phyloP scores from a whole-genome alignment of 306 rosid genomes.

The Medicago arabica region DNA sequence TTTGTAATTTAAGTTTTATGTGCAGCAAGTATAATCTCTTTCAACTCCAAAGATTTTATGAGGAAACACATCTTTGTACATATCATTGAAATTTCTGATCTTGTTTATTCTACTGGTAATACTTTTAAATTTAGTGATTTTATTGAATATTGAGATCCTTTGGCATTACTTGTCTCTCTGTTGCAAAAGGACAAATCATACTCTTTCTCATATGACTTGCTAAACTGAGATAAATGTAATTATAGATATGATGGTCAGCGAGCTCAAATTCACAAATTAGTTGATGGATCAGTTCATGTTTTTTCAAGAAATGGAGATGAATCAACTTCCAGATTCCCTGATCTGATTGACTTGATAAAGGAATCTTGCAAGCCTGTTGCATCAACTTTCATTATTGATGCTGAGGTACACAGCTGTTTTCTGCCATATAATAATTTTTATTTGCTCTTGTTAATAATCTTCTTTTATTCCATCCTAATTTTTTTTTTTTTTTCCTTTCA shows the following conservation, averaged over 20 bases:
- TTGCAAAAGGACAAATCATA: conserved; percentile 5
- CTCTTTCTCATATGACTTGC: conserved; percentile 30
- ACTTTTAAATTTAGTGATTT: background rate
- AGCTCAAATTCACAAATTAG: conserved; percentile 89
- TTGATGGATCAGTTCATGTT: conserved; percentile 70
- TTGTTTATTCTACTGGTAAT: conserved; percentile 6
- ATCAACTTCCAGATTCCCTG: conserved; percentile 85
- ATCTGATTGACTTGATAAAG: conserved; percentile 66
- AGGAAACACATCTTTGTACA: background rate
- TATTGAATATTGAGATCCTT: conserved; percentile 30
- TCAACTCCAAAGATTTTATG: background rate
- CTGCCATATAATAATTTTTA: conserved; percentile 5
- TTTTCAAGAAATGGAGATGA: conserved; percentile 94
- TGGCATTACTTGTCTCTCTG: conserved; percentile 29
- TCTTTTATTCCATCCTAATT: conserved; percentile 28
- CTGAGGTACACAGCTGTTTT: conserved; percentile 61
- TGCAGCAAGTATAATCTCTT: too few species aligned
- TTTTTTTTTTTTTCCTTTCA: conserved; percentile 49
- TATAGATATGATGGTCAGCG: conserved; percentile 96
- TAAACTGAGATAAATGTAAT: conserved; percentile 38
- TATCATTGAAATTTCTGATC: conserved; percentile 14
- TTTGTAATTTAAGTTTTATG: too few species aligned
- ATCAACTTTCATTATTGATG: conserved; percentile 75
- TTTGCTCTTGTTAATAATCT: conserved; percentile 27
- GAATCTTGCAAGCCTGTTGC: conserved; percentile 72